Percentiles rank a stretch among this genome's conserved stretches.
These are phyloP conservation scores for Moricandia moricandioides DNA, from an alignment of 345 rosid genomes.

Conservation along the genomic window DNA sequence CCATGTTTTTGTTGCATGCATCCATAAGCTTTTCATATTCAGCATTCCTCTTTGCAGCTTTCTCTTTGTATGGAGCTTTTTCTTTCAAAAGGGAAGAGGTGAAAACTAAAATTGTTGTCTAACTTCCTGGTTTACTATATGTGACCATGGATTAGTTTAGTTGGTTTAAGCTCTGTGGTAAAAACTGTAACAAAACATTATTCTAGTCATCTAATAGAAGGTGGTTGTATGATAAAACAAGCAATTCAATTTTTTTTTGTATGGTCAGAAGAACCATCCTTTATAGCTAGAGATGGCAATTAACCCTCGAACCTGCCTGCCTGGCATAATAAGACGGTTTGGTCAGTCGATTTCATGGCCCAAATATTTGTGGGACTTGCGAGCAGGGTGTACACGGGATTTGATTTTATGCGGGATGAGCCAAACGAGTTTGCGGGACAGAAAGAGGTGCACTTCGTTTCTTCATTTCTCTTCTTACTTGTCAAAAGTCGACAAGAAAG, in stretches of 20 bases:
- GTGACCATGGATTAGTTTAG: neutral
- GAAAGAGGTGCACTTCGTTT: no score
- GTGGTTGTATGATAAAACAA: neutral
- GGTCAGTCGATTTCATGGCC: no score
- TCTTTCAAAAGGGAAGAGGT: slow-evolving; percentile 44
- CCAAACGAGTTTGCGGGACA: no score
- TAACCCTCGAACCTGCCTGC: no score
- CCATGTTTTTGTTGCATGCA: slow-evolving; percentile 81
- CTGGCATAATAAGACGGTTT: no score
- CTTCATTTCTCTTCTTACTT: no score
- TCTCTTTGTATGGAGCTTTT: slow-evolving; percentile 83
- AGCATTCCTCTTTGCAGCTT: slow-evolving; percentile 69
- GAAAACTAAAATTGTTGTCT: neutral
- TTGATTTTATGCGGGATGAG: no score
- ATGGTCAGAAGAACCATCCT: neutral
- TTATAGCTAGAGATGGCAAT: no score
- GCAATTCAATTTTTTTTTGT: neutral
- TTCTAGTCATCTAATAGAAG: neutral
- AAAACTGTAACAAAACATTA: neutral
- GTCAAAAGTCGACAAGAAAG: no score
- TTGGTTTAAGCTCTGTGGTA: neutral
- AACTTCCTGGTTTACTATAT: neutral
- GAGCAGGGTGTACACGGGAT: no score
- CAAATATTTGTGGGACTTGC: no score
- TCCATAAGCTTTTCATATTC: slow-evolving; percentile 81